Evolutionary conservation across 805 yeast genomes (phyloP), one percentile per base, ranked within the genome.

Genomic region (Metschnikowia aberdeeniae): DNA sequence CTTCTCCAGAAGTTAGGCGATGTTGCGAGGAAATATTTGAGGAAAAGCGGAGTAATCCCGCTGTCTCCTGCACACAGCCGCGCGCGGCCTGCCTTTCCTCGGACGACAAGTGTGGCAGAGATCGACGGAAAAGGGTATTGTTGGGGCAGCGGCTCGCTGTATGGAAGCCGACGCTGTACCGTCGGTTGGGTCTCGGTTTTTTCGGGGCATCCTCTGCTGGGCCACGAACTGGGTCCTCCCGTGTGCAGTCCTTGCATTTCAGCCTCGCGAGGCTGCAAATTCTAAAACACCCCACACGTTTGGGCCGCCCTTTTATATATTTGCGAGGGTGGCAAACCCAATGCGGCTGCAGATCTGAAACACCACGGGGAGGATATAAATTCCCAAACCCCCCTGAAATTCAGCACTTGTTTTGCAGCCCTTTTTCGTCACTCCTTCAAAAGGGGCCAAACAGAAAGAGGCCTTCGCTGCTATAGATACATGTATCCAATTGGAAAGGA

Each of bases 11-110:
- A 33, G 35, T 41, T 40, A 34, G 51, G 46, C 49, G 52, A 36
- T 45, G 46, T 49, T 43, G 49, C 52, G 46, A 47, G 31, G 41
- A 29, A 45, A 43, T 44, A 44, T 37, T 45, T 50, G 55, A 50
- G 55, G 54, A 50, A 52, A 52, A 50, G 54, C 46, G 54, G 55
- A 50, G 54, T 47, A 52, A 34, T 30, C 53, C 29, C 42, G 34
- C 34, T 44, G 35, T 12, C 28, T 27, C 37, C 48, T 45, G 48
- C 51, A 40, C 31, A 32, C 29, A 33, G 28, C 35, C 31, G 40
- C 32, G 44, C 41, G 31, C 17, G 24, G 31, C 32, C 39, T 20
- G 26, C 31, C 36, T 17, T 26, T 41, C 10, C 29, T 36, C 34
- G 36, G 29, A 17, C 37, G 31, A 33, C 31, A 40, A 24, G 4